Evolutionary conservation across 1,139 yeast species (phyloP).

Genomic region (Yueomyces sp.): DNA sequence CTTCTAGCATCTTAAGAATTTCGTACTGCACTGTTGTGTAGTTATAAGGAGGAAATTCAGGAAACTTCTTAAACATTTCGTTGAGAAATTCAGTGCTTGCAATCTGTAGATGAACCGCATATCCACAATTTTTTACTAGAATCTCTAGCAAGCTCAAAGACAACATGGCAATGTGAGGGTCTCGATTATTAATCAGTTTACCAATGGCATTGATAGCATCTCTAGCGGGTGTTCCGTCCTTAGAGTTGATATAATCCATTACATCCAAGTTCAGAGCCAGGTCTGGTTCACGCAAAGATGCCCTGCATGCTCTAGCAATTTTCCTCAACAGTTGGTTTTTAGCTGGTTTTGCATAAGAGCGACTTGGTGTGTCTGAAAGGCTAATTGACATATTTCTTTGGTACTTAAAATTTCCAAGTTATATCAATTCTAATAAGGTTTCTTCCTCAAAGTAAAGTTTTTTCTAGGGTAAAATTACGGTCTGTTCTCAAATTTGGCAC

Average conservation of each 20-base stretch:
- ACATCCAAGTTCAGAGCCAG: conserved; percentile 77
- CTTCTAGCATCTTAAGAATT: conserved; percentile 80
- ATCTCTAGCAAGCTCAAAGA: conserved; percentile 57
- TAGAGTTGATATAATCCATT: conserved; percentile 82
- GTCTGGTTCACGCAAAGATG: conserved; percentile 74
- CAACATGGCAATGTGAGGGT: conserved; percentile 55
- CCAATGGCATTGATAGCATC: conserved; percentile 87
- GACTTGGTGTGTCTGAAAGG: neutral
- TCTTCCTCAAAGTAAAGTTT: too few relatives aligned
- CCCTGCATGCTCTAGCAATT: conserved; percentile 76
- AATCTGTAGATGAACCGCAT: conserved; percentile 88
- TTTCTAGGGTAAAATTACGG: too few relatives aligned
- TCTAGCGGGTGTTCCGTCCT: conserved; percentile 79
- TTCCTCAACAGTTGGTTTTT: conserved; percentile 35
- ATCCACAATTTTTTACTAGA: conserved; percentile 92
- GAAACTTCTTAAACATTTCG: conserved; percentile 81
- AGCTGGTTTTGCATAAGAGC: neutral
- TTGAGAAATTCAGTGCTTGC: conserved; percentile 88
- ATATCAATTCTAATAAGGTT: too few relatives aligned
- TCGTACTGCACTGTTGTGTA: conserved; percentile 71
- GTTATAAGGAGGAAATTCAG: conserved; percentile 81
- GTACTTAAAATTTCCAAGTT: neutral
- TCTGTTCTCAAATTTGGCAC: too few relatives aligned
- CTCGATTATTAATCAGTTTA: conserved; percentile 64
- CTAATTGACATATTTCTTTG: neutral